phyloP scores from a whole-genome alignment of 768 basidiomycete species.

The Candolleomyces aberdarensis region DNA sequence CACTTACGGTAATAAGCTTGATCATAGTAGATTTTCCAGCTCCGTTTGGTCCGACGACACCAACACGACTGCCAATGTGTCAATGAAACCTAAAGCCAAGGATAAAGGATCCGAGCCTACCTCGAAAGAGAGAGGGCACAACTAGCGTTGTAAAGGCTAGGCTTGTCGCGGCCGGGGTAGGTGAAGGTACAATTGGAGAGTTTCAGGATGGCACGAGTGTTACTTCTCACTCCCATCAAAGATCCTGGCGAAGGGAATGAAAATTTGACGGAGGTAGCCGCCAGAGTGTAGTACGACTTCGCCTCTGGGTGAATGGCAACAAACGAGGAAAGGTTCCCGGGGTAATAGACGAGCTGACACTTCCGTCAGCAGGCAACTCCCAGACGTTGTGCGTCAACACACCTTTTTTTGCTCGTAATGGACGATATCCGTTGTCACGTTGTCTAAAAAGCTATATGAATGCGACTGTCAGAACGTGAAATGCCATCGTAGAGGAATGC shows the following conservation, averaged over 20 bases:
- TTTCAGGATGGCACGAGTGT: slow-evolving; percentile 94
- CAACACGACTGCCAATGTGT: slow-evolving; percentile 66
- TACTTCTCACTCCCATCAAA: slow-evolving; percentile 95
- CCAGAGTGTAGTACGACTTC: slow-evolving; percentile 94
- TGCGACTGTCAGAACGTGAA: background rate
- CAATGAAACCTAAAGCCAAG: slow-evolving; percentile 14
- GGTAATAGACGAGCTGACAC: slow-evolving; percentile 83
- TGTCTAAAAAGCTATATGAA: slow-evolving; percentile 76
- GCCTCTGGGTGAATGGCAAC: slow-evolving; percentile 90
- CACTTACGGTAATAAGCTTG: slow-evolving; percentile 83
- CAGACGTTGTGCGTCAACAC: slow-evolving; percentile 12
- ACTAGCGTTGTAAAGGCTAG: slow-evolving; percentile 83
- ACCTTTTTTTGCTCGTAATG: slow-evolving; percentile 96
- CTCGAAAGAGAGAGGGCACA: slow-evolving; percentile 93
- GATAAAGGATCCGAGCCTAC: slow-evolving; percentile 36
- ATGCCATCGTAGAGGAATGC: background rate
- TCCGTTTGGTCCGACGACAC: slow-evolving; percentile 90
- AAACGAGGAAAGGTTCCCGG: slow-evolving; percentile 87
- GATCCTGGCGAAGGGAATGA: slow-evolving; percentile 94
- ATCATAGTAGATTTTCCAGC: slow-evolving; percentile 96
- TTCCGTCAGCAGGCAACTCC: slow-evolving; percentile 9
- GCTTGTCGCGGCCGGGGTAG: slow-evolving; percentile 79
- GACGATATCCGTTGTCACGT: slow-evolving; percentile 94
- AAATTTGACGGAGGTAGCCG: slow-evolving; percentile 92
- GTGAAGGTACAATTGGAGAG: slow-evolving; percentile 89